phyloP scores from a whole-genome alignment of 202 grass and related monocot species.

The Schoenoplectus tabernaemontani region DNA sequence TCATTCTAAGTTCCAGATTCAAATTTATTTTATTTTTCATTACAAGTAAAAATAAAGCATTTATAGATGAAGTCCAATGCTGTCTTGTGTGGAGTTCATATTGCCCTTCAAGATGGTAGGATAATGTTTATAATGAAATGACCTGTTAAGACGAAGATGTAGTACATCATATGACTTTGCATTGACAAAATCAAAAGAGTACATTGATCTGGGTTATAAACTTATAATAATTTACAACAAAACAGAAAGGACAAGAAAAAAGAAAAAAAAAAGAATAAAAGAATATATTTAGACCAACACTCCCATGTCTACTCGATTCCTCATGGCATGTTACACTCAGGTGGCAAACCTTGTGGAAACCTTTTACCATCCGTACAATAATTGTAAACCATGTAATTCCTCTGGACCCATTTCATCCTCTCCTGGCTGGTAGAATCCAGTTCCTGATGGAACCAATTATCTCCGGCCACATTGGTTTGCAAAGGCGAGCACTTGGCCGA shows the following conservation, averaged over 20 bases:
- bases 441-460: conserved; percentile 67
- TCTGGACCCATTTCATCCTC: conserved; percentile 65
- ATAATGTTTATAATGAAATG: neutral
- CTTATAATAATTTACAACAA: conserved; percentile 25
- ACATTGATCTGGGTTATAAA: conserved; percentile 14
- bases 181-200: conserved; percentile 6
- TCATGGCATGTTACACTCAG: conserved; percentile 52
- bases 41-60: no score
- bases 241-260: neutral
- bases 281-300: conserved; percentile 1
- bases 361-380: conserved; percentile 80
- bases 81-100: no score
- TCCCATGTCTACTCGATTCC: neutral
- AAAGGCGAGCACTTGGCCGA: conserved; percentile 29
- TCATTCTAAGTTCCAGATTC: neutral
- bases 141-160: neutral
- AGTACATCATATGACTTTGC: neutral
- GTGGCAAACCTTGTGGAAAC: conserved; percentile 40
- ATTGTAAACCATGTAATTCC: conserved; percentile 84
- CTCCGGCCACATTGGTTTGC: conserved; percentile 33
- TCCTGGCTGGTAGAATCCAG: conserved; percentile 50
- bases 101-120: neutral
- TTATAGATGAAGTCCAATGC: no score
- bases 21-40: neutral
- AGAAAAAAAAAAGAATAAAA: conserved; percentile 14